Evolutionary conservation across 1,284 basidiomycete species (phyloP).

Genomic region (Abortiporus biennis): DNA sequence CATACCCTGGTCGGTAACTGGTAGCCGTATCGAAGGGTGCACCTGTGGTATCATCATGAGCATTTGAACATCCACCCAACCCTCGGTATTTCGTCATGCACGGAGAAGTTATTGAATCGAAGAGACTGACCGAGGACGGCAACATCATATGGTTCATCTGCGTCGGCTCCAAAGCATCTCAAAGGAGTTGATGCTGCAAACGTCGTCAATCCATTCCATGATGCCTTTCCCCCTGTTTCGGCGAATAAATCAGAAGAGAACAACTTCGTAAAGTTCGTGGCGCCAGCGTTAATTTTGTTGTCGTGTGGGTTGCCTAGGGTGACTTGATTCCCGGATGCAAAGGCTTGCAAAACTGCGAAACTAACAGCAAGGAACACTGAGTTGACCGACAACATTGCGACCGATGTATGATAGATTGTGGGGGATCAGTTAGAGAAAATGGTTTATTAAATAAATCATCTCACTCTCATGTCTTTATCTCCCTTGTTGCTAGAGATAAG

Average conservation of each 20-base stretch:
- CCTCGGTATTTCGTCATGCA: neutral
- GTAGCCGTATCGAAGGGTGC: conserved; percentile 30
- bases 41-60: conserved; percentile 11
- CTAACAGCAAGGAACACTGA: too few species aligned
- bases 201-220: conserved; percentile 26
- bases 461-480: too few species aligned
- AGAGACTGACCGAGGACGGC: conserved; percentile 23
- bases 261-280: conserved; percentile 23
- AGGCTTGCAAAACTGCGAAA: too few species aligned
- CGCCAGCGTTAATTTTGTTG: too few species aligned
- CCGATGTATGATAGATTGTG: too few species aligned
- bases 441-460: too few species aligned
- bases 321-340: too few species aligned
- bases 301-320: too few species aligned
- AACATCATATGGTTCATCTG: conserved; percentile 22
- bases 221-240: conserved; percentile 17
- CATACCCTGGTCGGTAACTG: conserved; percentile 27
- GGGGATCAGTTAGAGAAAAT: too few species aligned
- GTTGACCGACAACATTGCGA: too few species aligned
- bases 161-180: conserved; percentile 26
- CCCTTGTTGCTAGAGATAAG: too few species aligned
- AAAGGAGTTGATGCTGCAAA: conserved; percentile 23
- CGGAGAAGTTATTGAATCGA: neutral
- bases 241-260: conserved; percentile 17
- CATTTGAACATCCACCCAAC: neutral